These are phyloP conservation scores for Gossypium schwendimanii DNA, from an alignment of 441 rosid species.

Conservation along the genomic window DNA sequence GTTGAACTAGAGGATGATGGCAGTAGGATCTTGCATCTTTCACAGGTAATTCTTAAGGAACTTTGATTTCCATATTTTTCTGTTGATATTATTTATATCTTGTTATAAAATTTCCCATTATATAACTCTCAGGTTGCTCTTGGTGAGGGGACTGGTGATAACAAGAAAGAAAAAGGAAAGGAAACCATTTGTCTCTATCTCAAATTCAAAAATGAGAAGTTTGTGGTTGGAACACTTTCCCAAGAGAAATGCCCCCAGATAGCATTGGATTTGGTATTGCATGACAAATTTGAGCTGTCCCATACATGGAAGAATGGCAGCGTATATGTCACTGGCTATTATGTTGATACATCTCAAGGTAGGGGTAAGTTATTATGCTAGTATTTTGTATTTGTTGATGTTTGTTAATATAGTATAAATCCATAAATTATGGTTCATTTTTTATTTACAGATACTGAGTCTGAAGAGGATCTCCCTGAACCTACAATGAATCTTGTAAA, in stretches of 20 bases:
- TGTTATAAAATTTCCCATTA: constrained; percentile 1
- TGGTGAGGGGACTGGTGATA: constrained; percentile 64
- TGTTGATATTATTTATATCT: neutral
- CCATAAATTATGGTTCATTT: neutral
- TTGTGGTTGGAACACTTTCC: constrained; percentile 63
- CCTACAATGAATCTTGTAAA: constrained; percentile 3
- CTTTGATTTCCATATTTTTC: neutral
- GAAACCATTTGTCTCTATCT: constrained; percentile 34
- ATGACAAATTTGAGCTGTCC: constrained; percentile 54
- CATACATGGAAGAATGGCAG: constrained; percentile 73
- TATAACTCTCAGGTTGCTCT: constrained; percentile 44
- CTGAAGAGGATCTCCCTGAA: constrained; percentile 19
- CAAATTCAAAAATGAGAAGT: constrained; percentile 38
- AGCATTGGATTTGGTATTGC: constrained; percentile 52
- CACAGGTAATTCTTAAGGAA: constrained; percentile 40
- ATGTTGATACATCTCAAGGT: constrained; percentile 15
- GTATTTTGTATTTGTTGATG: neutral
- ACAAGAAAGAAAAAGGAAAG: constrained; percentile 38
- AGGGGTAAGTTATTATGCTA: constrained; percentile 27
- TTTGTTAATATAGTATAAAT: neutral
- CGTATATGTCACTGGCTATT: constrained; percentile 64
- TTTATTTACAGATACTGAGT: constrained; percentile 23
- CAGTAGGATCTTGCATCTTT: constrained; percentile 46
- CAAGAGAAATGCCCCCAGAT: constrained; percentile 59
- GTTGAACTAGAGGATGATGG: constrained; percentile 26